Percentiles rank a stretch among this genome's conserved stretches.
phyloP scores from a whole-genome alignment of 176 grass and related monocot species.

The Triticum dicoccoides region DNA sequence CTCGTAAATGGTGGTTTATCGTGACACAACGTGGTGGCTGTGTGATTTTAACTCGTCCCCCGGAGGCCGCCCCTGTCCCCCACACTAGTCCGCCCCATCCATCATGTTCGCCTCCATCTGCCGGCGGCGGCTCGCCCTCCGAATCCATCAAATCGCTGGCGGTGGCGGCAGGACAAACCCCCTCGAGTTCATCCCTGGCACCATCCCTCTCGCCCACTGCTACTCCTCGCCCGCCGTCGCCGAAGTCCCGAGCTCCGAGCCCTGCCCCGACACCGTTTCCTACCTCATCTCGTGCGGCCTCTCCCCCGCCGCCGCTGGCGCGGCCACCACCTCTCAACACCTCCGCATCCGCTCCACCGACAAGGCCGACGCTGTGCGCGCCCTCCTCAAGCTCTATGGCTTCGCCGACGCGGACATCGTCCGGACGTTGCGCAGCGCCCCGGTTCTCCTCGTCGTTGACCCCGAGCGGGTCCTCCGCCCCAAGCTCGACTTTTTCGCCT shows the following conservation, averaged over 20 bases:
- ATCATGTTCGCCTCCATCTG: constrained; percentile 21
- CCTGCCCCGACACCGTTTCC: constrained; percentile 20
- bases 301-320: constrained; percentile 12
- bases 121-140: constrained; percentile 12
- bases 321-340: neutral
- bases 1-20: no score
- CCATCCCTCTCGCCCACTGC: neutral
- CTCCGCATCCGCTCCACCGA: constrained; percentile 12
- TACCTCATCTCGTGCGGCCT: constrained; percentile 35
- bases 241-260: neutral
- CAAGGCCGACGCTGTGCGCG: constrained; percentile 15
- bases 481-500: constrained; percentile 48
- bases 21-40: no score
- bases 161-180: neutral
- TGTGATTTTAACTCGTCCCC: no score
- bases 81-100: neutral
- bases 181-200: neutral
- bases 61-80: no score
- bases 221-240: neutral
- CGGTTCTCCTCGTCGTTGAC: constrained; percentile 3
- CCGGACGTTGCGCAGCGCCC: neutral
- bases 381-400: constrained; percentile 35
- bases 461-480: constrained; percentile 26
- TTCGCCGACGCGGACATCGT: constrained; percentile 40
- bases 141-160: neutral